Evolutionary conservation across 2,329 filamentous ascomycete species (phyloP).

Genomic region (Penicillium thymicola): DNA sequence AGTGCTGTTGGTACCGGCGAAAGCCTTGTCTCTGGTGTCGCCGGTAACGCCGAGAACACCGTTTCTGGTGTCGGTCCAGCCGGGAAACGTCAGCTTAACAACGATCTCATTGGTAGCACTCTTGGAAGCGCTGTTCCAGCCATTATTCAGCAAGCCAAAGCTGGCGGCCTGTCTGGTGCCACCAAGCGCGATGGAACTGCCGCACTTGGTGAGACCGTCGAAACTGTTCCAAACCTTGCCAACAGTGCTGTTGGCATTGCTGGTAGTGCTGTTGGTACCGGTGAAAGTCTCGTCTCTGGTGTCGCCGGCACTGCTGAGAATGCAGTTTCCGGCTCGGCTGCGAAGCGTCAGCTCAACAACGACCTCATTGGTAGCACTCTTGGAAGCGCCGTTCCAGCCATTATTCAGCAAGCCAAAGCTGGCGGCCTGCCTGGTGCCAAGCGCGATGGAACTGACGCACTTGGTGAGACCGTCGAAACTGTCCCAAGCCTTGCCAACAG

Average conservation of each 20-base stretch:
- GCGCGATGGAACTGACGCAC: neutral
- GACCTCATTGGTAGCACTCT: neutral
- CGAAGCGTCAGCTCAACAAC: neutral
- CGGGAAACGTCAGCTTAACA: neutral
- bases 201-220: neutral
- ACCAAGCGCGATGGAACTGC: conserved; percentile 10
- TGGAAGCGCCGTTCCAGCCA: neutral
- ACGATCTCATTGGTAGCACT: neutral
- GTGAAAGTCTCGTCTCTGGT: conserved; percentile 7
- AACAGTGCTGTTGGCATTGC: conserved; percentile 14
- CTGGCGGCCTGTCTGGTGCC: neutral
- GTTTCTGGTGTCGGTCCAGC: neutral
- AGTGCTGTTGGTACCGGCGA: conserved; percentile 16
- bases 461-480: neutral
- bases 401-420: neutral
- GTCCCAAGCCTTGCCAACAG: conserved; percentile 2
- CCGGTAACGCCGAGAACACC: conserved; percentile 14
- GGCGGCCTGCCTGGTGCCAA: neutral
- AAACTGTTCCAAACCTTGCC: conserved; percentile 8
- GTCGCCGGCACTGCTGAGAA: conserved; percentile 12
- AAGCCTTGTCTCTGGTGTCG: conserved; percentile 12
- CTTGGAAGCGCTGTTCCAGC: neutral
- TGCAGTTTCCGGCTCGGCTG: neutral
- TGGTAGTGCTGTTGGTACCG: conserved; percentile 17
- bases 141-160: neutral